These are phyloP conservation scores for Quercus lobata DNA, from an alignment of 331 rosid genomes.

Conservation along the genomic window DNA sequence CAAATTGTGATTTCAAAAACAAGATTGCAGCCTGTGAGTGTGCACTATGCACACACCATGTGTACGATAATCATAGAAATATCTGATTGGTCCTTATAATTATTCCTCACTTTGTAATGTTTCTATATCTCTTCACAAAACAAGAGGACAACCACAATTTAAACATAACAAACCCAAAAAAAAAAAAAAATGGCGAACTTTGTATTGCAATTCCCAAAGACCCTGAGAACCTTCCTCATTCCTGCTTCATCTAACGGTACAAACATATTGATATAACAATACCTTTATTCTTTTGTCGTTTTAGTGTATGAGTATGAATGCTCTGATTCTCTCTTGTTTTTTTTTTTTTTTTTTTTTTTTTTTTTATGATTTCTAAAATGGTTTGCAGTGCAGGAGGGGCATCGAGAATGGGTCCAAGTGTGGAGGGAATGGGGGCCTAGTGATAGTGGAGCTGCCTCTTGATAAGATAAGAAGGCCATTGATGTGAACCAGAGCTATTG, in stretches of 20 bases:
- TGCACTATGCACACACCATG: no score
- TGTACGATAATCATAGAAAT: no score
- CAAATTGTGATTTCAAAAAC: no score
- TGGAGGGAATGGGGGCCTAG: conserved; percentile 58
- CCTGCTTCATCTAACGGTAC: conserved; percentile 69
- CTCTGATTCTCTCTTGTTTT: neutral
- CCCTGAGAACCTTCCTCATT: conserved; percentile 50
- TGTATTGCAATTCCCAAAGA: conserved; percentile 56
- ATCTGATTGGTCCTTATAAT: neutral
- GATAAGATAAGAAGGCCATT: conserved; percentile 87
- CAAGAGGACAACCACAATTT: neutral
- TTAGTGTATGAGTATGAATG: neutral
- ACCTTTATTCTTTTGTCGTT: neutral
- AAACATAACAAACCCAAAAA: neutral
- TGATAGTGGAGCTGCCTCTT: conserved; percentile 80
- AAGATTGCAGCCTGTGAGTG: no score
- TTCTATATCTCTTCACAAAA: neutral
- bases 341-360: no score
- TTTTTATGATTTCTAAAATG: no score
- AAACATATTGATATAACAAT: neutral
- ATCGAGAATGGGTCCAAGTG: conserved; percentile 28
- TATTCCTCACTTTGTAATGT: neutral
- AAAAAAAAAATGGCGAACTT: conserved; percentile 49
- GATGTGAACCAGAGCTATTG: conserved; percentile 79
- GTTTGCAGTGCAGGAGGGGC: conserved; percentile 36